Evolutionary conservation across 176 grass and related monocot species (phyloP).

Genomic region (Thinopyrum elongatum): DNA sequence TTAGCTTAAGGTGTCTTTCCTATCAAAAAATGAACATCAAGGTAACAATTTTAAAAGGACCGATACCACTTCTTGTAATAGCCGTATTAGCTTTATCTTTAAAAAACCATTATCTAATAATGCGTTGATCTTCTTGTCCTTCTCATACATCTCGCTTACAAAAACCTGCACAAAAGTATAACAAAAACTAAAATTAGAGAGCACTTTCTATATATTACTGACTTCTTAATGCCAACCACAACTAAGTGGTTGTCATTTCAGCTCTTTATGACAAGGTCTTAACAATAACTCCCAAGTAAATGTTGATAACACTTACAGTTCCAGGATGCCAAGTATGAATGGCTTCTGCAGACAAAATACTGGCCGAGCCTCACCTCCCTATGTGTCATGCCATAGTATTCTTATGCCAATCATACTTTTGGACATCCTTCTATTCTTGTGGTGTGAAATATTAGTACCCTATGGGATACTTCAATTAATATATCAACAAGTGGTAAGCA

Average conservation of each 20-base stretch:
- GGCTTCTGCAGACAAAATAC: not conserved
- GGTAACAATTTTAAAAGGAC: too few relatives aligned
- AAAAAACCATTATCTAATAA: too few relatives aligned
- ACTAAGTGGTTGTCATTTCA: not conserved
- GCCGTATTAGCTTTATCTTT: too few relatives aligned
- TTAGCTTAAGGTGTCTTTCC: too few relatives aligned
- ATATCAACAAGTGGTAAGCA: not conserved
- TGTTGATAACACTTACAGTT: not conserved
- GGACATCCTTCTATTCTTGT: slow-evolving; percentile 45
- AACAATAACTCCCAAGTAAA: slow-evolving; percentile 24
- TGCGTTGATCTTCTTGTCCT: too few relatives aligned
- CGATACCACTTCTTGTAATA: too few relatives aligned
- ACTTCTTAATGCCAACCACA: too few relatives aligned
- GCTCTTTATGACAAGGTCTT: not conserved
- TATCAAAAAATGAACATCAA: too few relatives aligned
- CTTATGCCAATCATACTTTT: slow-evolving; percentile 43
- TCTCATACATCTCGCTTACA: too few relatives aligned
- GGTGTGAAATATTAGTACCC: slow-evolving; percentile 29
- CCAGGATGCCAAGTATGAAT: not conserved
- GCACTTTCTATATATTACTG: too few relatives aligned
- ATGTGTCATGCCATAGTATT: not conserved
- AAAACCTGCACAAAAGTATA: too few relatives aligned
- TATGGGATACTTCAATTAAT: slow-evolving; percentile 21
- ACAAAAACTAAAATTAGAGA: too few relatives aligned
- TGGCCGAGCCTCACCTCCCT: not conserved